Evolutionary conservation across 352 stramenopile genomes (phyloP).

Genomic region (Peronosclerospora sorghi): DNA sequence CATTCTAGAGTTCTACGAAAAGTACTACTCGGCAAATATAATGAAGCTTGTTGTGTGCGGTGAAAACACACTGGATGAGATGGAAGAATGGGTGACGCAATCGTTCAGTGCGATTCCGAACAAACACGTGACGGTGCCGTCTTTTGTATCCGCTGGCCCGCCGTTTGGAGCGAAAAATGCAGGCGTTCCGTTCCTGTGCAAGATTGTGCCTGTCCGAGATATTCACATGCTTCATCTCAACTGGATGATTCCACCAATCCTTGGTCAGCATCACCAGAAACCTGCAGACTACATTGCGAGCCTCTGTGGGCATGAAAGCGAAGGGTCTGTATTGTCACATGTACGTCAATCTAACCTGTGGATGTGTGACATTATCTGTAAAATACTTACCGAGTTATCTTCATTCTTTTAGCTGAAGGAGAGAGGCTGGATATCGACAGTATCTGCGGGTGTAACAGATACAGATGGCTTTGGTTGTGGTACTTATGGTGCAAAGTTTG

Average conservation of each 20-base stretch:
- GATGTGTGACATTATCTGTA: background rate
- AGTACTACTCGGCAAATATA: constrained; percentile 69
- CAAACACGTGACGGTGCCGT: constrained; percentile 30
- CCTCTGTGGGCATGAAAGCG: constrained; percentile 72
- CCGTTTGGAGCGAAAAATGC: constrained; percentile 42
- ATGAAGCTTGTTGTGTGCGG: constrained; percentile 81
- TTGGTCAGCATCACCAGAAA: constrained; percentile 63
- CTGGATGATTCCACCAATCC: constrained; percentile 68
- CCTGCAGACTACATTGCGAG: constrained; percentile 70
- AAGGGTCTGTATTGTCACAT: constrained; percentile 71
- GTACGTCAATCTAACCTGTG: constrained; percentile 19
- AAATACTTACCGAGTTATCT: constrained; percentile 2
- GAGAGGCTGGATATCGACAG: constrained; percentile 61
- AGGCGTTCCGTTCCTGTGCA: constrained; percentile 36
- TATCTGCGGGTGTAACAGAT: constrained; percentile 60
- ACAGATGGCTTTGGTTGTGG: constrained; percentile 64
- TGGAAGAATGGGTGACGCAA: constrained; percentile 49
- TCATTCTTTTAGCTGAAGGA: constrained; percentile 47
- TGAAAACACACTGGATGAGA: constrained; percentile 54
- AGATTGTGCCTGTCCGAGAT: constrained; percentile 63
- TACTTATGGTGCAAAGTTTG: constrained; percentile 55
- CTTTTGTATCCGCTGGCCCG: constrained; percentile 27
- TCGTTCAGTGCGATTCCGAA: constrained; percentile 60
- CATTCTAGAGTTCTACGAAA: constrained; percentile 56
- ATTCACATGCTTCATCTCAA: constrained; percentile 66